Conservation (phyloP, 257 asterid species). For the Coffea canephora region DNA sequence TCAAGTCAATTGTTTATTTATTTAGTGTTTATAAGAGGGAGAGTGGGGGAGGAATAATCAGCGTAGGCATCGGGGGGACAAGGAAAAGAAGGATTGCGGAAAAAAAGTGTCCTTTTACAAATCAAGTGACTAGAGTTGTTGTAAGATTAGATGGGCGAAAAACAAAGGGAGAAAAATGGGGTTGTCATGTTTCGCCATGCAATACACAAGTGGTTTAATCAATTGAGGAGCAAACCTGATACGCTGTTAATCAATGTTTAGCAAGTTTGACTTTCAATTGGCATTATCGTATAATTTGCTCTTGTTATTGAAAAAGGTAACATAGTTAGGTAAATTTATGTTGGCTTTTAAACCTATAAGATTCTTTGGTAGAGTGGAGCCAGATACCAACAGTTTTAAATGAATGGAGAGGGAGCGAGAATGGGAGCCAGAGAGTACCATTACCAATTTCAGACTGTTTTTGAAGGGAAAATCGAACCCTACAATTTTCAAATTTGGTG, state of each 20-base stretch:
- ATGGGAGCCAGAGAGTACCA: neutral
- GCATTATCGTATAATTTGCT: neutral
- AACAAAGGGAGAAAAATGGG: neutral
- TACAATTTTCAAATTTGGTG: neutral
- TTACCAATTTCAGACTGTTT: no score
- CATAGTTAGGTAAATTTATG: conserved; percentile 1
- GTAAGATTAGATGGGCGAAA: conserved; percentile 30
- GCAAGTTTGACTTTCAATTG: conserved; percentile 14
- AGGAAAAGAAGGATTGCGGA: conserved; percentile 19
- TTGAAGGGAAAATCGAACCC: no score
- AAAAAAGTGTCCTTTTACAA: conserved; percentile 11
- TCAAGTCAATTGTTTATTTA: neutral
- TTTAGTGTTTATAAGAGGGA: conserved; percentile 5
- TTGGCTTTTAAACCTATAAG: neutral
- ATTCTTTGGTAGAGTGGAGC: neutral
- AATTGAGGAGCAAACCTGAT: conserved; percentile 10
- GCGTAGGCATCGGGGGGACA: conserved; percentile 24
- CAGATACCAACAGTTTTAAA: neutral
- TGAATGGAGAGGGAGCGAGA: neutral
- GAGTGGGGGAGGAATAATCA: conserved; percentile 12
- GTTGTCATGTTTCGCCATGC: conserved; percentile 11
- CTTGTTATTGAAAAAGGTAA: neutral
- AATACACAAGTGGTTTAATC: neutral
- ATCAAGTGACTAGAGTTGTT: conserved; percentile 37
- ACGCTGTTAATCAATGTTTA: conserved; percentile 1